Base-by-base conservation (phyloP, 1,284 basidiomycete genomes). In the Rhodotorula sp. region DNA sequence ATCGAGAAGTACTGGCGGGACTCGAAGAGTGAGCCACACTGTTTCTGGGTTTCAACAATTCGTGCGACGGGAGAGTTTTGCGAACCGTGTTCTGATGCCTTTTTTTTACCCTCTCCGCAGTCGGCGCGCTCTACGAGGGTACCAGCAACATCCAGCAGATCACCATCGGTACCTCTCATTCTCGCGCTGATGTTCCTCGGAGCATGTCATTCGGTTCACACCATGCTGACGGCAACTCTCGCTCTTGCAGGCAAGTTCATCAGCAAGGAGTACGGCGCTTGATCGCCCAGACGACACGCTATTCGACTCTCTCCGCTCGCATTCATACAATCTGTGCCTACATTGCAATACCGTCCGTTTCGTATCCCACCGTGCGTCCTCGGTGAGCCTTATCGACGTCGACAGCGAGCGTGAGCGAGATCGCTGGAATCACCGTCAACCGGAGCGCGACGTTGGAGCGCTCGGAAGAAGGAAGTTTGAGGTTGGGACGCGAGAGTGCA, bases 131-230 rank as follows among this genome's bases (percentile, higher is more conserved):
- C 28, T 72, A 76, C 67, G 74, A 76, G 52, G 74, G 74, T 45
- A 70, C 64, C 38, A 92, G 90, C 48, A 97, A 97, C 81, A 98
- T 99, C 74, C 95, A 98, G 82, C 84, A 97, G 64, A 90, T 95
- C 82, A 99, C 97, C 0, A 97, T 99, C 78, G 93, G 94, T 49
- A 28, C 45, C 15, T 34, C 6, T 15, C 23, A 34, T 16, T 58
- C 15, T 61, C 60, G 16, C 47, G 34, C 38, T 43, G 2, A 43
- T 14, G 38, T 12, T 26, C 23, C n/a, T 47, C 21, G 21, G 31
- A 47, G 21, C 58, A 3, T n/a, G 7, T 38, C 19, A 15, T 10
- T 56, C 4, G 60, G 31, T 5, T 7, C 5, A 28, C 1, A 18
- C 21, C 23, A 5, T 26, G 16, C 43, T 55, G 3, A 55, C 54